These are phyloP conservation scores for Candida namnaoensis DNA, from an alignment of 805 yeast genomes.

Conservation along the genomic window DNA sequence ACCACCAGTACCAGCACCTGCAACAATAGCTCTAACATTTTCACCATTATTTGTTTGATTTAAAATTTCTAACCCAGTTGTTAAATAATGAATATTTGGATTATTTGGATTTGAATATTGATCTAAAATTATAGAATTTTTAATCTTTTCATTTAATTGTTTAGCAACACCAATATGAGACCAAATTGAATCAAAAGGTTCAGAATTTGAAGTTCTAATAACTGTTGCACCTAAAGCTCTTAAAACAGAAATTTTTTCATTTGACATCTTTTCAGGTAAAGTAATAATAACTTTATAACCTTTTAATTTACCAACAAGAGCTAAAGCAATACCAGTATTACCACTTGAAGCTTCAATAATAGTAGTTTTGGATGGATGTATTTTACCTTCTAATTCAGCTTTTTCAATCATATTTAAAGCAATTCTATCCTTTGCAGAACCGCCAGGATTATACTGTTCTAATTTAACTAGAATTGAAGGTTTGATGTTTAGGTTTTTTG, in stretches of 20 bases:
- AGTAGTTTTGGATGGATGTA: slow-evolving; percentile 72
- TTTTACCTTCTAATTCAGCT: slow-evolving; percentile 69
- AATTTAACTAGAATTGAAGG: slow-evolving; percentile 67
- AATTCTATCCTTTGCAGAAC: slow-evolving; percentile 83
- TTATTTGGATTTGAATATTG: slow-evolving; percentile 74
- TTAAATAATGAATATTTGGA: slow-evolving; percentile 77
- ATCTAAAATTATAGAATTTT: slow-evolving; percentile 76
- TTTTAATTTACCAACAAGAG: slow-evolving; percentile 77
- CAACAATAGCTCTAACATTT: slow-evolving; percentile 64
- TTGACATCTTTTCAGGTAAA: slow-evolving; percentile 86
- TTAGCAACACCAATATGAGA: slow-evolving; percentile 85
- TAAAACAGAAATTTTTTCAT: slow-evolving; percentile 80
- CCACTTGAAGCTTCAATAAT: slow-evolving; percentile 88
- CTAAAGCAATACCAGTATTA: slow-evolving; percentile 87
- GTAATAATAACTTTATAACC: slow-evolving; percentile 86
- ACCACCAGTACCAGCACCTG: slow-evolving; percentile 96
- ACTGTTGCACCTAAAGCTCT: slow-evolving; percentile 89
- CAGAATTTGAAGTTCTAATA: slow-evolving; percentile 85
- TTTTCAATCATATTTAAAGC: slow-evolving; percentile 82
- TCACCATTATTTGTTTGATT: slow-evolving; percentile 56
- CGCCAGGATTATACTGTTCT: slow-evolving; percentile 83
- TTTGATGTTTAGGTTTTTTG: slow-evolving; percentile 66
- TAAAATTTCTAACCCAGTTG: slow-evolving; percentile 83
- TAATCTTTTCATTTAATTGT: slow-evolving; percentile 73
- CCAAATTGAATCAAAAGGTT: slow-evolving; percentile 90